Base-by-base conservation (phyloP, 495 filamentous ascomycete genomes). In the Xeromyces bisporus region DNA sequence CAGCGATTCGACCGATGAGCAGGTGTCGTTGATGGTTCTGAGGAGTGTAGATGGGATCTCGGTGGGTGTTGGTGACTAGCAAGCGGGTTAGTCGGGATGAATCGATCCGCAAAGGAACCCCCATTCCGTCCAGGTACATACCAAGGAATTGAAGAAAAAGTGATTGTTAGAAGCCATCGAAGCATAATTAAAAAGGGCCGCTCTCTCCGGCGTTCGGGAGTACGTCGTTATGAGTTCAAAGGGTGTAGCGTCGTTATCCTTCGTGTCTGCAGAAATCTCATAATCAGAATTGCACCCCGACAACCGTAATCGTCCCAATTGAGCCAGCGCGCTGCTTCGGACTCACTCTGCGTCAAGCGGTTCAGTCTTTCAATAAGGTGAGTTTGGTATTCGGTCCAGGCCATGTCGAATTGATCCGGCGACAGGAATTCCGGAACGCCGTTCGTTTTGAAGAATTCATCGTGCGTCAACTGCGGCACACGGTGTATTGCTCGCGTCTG, bases 91-190 rank as follows among this genome's bases (percentile, higher is more conserved):
- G n/a, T n/a, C n/a, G n/a, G n/a, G n/a, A n/a, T n/a, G n/a, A n/a
- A n/a, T n/a, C n/a, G n/a, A n/a, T n/a, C n/a, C n/a, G n/a, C n/a
- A n/a, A n/a, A n/a, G n/a, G n/a, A n/a, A n/a, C n/a, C n/a, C n/a
- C n/a, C n/a, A n/a, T n/a, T n/a, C n/a, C n/a, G n/a, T n/a, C n/a
- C 15, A 13, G 11, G 6, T 28, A 51, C 58, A 41, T 35, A 73
- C 69, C 40, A 80, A 51, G 44, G 65, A 56, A 41, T 64, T 58
- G 69, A 96, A 96, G 74, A 93, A 96, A 58, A 89, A 80, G 54
- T 89, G 73, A 64, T 94, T 94, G 70, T 96, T 94, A 62, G 80
- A 75, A 33, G 84, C 81, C 77, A 92, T 92, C 38, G 77, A 85
- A 48, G 89, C 89, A 46, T 87, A 71, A 66, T 97, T 97, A 71